Percentiles rank a stretch among this genome's conserved stretches.
phyloP scores from a whole-genome alignment of 2,329 filamentous ascomycete genomes.

The Dothideomycetes sp. region DNA sequence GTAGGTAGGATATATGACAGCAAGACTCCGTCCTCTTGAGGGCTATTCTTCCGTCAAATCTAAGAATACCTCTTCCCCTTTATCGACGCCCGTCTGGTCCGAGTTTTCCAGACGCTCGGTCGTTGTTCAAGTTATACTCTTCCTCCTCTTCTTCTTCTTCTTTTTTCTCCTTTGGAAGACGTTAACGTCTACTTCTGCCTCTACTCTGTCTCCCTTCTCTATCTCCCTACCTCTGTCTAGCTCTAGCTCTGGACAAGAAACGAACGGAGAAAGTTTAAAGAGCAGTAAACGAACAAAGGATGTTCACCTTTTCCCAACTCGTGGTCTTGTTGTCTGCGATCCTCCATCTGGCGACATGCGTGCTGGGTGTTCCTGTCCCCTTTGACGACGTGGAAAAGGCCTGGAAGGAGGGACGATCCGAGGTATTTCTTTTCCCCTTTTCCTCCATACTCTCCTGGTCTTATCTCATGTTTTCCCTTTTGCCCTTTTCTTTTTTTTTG shows the following conservation, averaged over 20 bases:
- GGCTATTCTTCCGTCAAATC: background rate
- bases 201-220: too few species aligned
- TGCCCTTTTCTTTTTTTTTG: too few species aligned
- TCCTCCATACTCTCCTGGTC: constrained; percentile 5
- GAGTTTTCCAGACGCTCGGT: too few species aligned
- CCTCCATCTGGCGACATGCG: too few species aligned
- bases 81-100: too few species aligned
- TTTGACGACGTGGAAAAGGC: constrained; percentile 4
- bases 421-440: constrained; percentile 3
- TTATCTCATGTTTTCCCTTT: constrained; percentile 4
- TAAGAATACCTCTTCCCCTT: background rate
- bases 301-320: background rate
- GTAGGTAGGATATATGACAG: background rate
- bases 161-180: too few species aligned
- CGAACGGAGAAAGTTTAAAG: background rate
- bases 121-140: too few species aligned
- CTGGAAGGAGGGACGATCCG: constrained; percentile 5
- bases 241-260: too few species aligned
- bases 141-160: too few species aligned
- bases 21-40: background rate
- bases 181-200: too few species aligned
- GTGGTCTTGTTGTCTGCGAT: constrained; percentile 1
- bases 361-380: background rate
- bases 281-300: background rate
- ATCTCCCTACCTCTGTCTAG: too few species aligned